Percentiles rank a stretch among this genome's conserved stretches.
Conservation (phyloP, 805 yeast species). For the Suhomyces canberraensis region DNA sequence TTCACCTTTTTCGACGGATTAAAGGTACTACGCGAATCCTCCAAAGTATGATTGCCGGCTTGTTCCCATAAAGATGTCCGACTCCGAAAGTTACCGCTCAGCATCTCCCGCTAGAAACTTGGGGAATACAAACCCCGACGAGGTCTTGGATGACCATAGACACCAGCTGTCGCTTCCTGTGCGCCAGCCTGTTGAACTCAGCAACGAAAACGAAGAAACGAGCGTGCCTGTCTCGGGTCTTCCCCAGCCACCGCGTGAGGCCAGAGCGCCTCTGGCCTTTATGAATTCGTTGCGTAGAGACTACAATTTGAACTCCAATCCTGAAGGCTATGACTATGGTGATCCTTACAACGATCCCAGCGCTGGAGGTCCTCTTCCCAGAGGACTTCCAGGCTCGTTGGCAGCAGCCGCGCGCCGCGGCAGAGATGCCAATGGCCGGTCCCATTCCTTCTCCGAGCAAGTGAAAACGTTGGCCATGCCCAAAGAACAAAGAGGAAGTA, state of each 20-base stretch:
- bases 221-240: background rate
- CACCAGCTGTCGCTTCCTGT: conserved; percentile 36
- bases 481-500: conserved; percentile 9
- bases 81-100: conserved; percentile 35
- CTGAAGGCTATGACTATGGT: conserved; percentile 13
- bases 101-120: conserved; percentile 23
- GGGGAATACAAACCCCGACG: conserved; percentile 25
- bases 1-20: no score
- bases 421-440: conserved; percentile 12
- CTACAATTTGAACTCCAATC: conserved; percentile 15
- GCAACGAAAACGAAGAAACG: conserved; percentile 3
- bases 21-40: no score
- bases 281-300: conserved; percentile 17
- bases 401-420: conserved; percentile 18
- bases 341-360: conserved; percentile 8
- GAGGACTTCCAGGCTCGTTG: conserved; percentile 14
- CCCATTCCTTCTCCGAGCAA: conserved; percentile 21
- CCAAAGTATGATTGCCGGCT: conserved; percentile 8
- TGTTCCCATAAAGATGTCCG: conserved; percentile 30
- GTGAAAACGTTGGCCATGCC: conserved; percentile 33
- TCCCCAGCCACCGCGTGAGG: background rate
- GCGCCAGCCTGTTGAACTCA: conserved; percentile 10
- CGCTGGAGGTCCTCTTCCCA: conserved; percentile 11
- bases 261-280: conserved; percentile 6
- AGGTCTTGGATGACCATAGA: conserved; percentile 39